phyloP scores from a whole-genome alignment of 352 stramenopile species.

The Pythium periplocum region DNA sequence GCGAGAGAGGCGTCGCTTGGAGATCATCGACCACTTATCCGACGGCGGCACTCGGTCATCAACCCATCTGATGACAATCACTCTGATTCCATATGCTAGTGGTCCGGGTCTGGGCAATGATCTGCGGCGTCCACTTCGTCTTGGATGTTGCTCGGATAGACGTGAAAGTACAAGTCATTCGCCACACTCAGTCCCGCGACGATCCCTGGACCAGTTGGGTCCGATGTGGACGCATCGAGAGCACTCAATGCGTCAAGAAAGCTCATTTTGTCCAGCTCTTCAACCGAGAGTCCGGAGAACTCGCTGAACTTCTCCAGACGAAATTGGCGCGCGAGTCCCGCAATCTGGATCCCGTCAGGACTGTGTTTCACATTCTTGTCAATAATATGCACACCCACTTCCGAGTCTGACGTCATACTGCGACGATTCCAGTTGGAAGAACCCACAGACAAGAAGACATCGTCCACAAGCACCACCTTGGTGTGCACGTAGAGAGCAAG shows the following conservation, averaged over 20 bases:
- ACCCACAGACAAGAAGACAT: conserved; percentile 22
- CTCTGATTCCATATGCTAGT: too few relatives aligned
- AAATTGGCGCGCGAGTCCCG: conserved; percentile 8
- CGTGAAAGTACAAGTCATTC: neutral
- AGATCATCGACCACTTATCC: too few relatives aligned
- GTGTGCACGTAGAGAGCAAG: conserved; percentile 46
- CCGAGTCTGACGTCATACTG: conserved; percentile 28
- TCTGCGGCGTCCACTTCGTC: neutral
- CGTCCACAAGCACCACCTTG: conserved; percentile 39
- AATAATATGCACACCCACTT: conserved; percentile 15
- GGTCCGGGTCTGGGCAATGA: neutral
- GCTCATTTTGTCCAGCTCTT: neutral
- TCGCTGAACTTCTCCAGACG: conserved; percentile 16
- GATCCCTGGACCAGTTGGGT: neutral
- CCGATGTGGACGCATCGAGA: neutral
- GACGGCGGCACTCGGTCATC: too few relatives aligned
- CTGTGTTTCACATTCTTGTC: conserved; percentile 6
- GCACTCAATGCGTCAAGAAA: neutral
- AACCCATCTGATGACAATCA: too few relatives aligned
- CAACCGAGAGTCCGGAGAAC: conserved; percentile 4
- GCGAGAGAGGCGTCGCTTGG: too few relatives aligned
- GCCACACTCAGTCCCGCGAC: neutral
- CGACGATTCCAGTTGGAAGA: conserved; percentile 28
- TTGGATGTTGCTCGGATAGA: neutral
- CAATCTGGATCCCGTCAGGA: conserved; percentile 1